These are phyloP conservation scores for Lomentospora prolificans DNA, from an alignment of 2,329 filamentous ascomycete species.

Conservation along the genomic window DNA sequence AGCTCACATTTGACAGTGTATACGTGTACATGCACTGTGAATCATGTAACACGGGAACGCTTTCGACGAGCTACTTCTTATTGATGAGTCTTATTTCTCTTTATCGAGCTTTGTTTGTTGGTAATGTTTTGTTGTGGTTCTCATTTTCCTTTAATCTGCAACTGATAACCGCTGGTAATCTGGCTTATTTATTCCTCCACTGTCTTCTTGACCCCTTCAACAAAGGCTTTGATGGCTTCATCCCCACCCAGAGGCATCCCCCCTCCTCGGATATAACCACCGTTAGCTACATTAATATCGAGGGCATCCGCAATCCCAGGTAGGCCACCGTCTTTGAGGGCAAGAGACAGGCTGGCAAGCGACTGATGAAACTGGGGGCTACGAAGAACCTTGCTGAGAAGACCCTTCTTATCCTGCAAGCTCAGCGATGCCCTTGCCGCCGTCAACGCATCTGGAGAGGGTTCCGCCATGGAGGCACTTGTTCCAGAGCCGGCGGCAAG, in stretches of 20 bases:
- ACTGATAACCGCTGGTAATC: background rate
- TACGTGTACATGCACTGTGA: too few species aligned
- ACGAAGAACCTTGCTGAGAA: slow-evolving; percentile 72
- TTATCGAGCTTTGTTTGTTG: too few species aligned
- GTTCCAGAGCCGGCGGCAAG: slow-evolving; percentile 54
- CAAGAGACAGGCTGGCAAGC: slow-evolving; percentile 73
- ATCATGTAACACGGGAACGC: too few species aligned
- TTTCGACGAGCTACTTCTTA: too few species aligned
- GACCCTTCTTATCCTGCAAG: slow-evolving; percentile 64
- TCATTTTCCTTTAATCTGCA: too few species aligned
- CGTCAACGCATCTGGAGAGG: slow-evolving; percentile 56
- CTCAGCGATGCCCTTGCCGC: slow-evolving; percentile 67
- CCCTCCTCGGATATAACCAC: slow-evolving; percentile 69
- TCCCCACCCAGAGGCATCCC: slow-evolving; percentile 79
- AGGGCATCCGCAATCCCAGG: slow-evolving; percentile 85
- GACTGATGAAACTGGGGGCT: slow-evolving; percentile 90
- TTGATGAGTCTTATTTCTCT: too few species aligned
- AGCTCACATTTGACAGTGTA: background rate
- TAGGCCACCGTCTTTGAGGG: slow-evolving; percentile 79
- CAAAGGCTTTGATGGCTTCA: slow-evolving; percentile 82
- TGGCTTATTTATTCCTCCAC: slow-evolving; percentile 31
- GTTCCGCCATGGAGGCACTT: slow-evolving; percentile 52
- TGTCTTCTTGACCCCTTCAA: slow-evolving; percentile 76
- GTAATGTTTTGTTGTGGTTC: too few species aligned
- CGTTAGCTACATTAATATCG: slow-evolving; percentile 68